Percentiles rank a stretch among this genome's conserved stretches.
Conservation (phyloP, 2,329 filamentous ascomycete species). For the Thielaviopsis cerberus region DNA sequence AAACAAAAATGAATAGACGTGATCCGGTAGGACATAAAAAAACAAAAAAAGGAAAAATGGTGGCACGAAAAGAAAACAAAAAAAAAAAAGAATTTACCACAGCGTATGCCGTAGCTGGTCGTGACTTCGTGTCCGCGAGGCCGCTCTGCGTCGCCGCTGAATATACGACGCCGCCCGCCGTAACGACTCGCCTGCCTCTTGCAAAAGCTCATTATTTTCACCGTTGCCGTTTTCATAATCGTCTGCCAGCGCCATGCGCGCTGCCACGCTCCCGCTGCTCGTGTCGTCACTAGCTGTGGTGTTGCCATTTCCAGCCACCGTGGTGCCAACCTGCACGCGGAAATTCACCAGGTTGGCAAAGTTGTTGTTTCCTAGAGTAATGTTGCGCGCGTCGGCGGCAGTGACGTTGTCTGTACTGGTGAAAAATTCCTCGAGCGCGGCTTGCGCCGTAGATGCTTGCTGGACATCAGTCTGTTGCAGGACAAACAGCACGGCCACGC, state of each 20-base stretch:
- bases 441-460: constrained; percentile 35
- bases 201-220: neutral
- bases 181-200: neutral
- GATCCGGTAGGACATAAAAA: no score
- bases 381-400: constrained; percentile 21
- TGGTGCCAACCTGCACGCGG: constrained; percentile 8
- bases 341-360: constrained; percentile 33
- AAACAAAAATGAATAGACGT: no score
- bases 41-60: neutral
- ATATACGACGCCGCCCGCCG: neutral
- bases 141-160: neutral
- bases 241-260: neutral
- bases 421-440: constrained; percentile 36
- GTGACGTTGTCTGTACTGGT: constrained; percentile 19
- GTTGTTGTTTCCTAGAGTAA: constrained; percentile 26
- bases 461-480: constrained; percentile 35
- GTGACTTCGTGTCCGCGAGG: neutral
- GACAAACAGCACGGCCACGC: constrained; percentile 42
- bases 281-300: neutral
- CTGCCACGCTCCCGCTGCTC: neutral
- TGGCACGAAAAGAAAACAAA: neutral
- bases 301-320: neutral
- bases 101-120: neutral
- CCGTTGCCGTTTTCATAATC: neutral
- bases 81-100: neutral